Base-by-base conservation (phyloP, 306 rosid genomes). In the Fagus crenata region DNA sequence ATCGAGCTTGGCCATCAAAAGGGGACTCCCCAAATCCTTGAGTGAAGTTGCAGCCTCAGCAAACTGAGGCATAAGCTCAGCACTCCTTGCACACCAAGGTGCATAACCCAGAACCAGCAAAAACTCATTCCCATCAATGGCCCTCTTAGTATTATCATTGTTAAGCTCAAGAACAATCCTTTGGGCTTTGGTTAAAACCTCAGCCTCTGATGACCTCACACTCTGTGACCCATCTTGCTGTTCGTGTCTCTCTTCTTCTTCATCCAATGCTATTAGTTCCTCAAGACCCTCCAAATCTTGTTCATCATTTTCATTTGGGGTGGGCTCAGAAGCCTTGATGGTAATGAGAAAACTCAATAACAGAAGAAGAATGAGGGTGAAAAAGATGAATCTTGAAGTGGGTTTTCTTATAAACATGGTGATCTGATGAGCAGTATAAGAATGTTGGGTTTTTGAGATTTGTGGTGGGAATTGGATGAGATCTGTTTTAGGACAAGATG, bases 81-180 rank as follows among this genome's bases (percentile, higher is more conserved):
- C 97, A 82, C 97, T 95, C 73, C 97, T 90, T 1, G 93, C 85
- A 82, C 97, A 92, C 99, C 99, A 95, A 64, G 99, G 99, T 4
- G 97, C 93, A 75, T 92, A 92, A 18, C 97, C 97, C 76, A 95
- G 83, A 91, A 92, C 89, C 59, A 95, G 81, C 80, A 92, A 96
- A 54, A 71, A 87, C 84, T 92, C 93, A 73, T 89, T 89, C 43
- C 82, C 89, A 53, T 89, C 86, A 53, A 95, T 78, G 33, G 89
- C 83, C 80, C 88, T 84, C 81, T 88, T 87, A 3, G 90, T 82
- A n/a, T 86, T 95, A 53, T 92, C 97, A 68, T 85, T 90, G 70
- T 89, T 86, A 14, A 91, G 93, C 78, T 91, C 98, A 76, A 87
- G 74, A 65, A 95, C 97, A 59, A 95, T 95, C 76, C 99, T 89